A percentile compares a stretch with the other conserved stretches of the same genome.
These are phyloP conservation scores for Komagataella phaffii DNA, from an alignment of 805 yeast genomes.

Conservation along the genomic window DNA sequence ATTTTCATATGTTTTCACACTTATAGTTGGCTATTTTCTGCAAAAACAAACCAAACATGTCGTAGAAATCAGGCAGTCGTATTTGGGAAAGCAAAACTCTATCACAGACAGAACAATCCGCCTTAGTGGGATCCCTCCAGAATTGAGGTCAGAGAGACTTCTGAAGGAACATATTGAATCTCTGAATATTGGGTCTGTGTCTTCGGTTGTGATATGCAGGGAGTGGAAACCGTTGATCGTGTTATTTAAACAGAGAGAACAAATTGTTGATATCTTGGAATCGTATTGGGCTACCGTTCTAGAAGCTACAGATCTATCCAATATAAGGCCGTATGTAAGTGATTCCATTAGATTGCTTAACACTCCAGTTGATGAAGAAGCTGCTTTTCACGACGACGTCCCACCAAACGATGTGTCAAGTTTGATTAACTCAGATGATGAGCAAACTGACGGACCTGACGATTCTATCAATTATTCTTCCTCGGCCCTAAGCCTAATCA, in stretches of 20 bases:
- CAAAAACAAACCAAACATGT: constrained; percentile 61
- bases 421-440: not conserved
- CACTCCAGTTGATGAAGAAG: constrained; percentile 9
- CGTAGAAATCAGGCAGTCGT: constrained; percentile 64
- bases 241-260: constrained; percentile 45
- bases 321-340: not conserved
- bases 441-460: not conserved
- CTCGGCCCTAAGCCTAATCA: constrained; percentile 4
- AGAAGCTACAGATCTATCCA: constrained; percentile 18
- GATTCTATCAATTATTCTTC: constrained; percentile 3
- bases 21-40: constrained; percentile 43
- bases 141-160: constrained; percentile 56
- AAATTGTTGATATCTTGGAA: constrained; percentile 47
- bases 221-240: constrained; percentile 73
- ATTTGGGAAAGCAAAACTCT: constrained; percentile 77
- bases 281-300: constrained; percentile 59
- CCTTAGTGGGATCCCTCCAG: constrained; percentile 79
- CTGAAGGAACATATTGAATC: constrained; percentile 65
- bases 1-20: constrained; percentile 79
- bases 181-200: constrained; percentile 69
- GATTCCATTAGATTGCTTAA: constrained; percentile 16
- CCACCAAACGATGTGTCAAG: constrained; percentile 12
- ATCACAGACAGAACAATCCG: constrained; percentile 86
- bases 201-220: constrained; percentile 64
- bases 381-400: constrained; percentile 18